Conservation (phyloP, 306 rosid genomes). For the Quercus cerris region DNA sequence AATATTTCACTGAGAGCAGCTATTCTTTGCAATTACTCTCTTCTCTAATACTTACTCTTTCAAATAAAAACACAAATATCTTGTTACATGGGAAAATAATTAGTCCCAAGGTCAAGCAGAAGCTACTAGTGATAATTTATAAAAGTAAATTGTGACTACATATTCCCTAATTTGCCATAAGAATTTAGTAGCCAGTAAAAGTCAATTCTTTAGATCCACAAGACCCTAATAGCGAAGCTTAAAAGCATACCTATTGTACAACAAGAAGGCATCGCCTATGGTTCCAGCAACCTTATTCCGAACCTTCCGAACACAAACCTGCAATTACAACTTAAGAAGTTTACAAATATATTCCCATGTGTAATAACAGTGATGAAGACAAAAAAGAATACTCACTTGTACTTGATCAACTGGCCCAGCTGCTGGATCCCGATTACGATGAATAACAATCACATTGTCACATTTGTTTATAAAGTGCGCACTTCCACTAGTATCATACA, state of each 20-base stretch:
- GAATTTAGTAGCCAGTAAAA: neutral
- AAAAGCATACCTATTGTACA: constrained; percentile 62
- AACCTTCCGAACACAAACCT: constrained; percentile 90
- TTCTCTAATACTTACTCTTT: neutral
- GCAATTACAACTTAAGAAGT: constrained; percentile 22
- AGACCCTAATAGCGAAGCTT: neutral
- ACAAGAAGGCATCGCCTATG: constrained; percentile 67
- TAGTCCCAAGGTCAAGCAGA: neutral
- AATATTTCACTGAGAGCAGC: neutral
- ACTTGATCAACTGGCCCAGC: constrained; percentile 84
- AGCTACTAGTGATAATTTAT: neutral
- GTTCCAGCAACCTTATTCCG: constrained; percentile 94
- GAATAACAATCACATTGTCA: constrained; percentile 91
- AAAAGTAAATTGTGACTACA: neutral
- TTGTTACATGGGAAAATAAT: neutral
- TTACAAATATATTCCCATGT: neutral
- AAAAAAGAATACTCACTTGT: constrained; percentile 43
- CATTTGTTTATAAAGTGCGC: constrained; percentile 96
- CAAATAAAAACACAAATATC: neutral
- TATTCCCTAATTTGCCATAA: neutral
- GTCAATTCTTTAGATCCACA: neutral
- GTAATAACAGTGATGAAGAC: neutral
- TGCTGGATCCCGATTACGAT: constrained; percentile 87
- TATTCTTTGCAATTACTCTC: neutral
- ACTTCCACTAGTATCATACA: constrained; percentile 97